These are phyloP conservation scores for Symmetrospora coprosmae DNA, from an alignment of 768 basidiomycete genomes.

Conservation along the genomic window DNA sequence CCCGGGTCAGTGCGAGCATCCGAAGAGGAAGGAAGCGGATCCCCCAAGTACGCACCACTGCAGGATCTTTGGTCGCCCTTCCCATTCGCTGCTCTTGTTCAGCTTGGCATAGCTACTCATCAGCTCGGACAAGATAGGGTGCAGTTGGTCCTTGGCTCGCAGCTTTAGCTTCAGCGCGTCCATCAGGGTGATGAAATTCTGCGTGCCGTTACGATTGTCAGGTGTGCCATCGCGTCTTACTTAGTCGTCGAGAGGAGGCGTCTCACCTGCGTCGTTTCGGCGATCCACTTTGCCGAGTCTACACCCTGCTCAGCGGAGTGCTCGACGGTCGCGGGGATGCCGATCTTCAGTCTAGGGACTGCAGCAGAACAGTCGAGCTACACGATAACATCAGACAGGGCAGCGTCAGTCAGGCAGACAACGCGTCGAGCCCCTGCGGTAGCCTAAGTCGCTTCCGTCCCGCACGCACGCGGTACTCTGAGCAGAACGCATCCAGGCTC, in stretches of 20 bases:
- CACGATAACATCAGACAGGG: not conserved
- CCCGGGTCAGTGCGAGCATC: not conserved
- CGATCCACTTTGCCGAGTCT: conserved; percentile 92
- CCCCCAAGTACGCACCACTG: conserved; percentile 54
- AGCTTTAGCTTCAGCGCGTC: conserved; percentile 83
- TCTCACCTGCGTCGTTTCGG: conserved; percentile 92
- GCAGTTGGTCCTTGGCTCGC: conserved; percentile 92
- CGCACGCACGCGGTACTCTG: conserved; percentile 55
- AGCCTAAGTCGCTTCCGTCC: not conserved
- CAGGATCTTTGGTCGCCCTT: conserved; percentile 83
- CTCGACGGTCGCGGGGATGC: conserved; percentile 91
- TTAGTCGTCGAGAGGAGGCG: too few species aligned
- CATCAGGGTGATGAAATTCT: conserved; percentile 99
- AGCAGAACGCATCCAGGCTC: conserved; percentile 80
- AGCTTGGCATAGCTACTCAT: conserved; percentile 86
- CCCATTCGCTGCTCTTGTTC: conserved; percentile 90
- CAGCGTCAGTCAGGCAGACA: not conserved
- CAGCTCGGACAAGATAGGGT: conserved; percentile 87
- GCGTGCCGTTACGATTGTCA: too few species aligned
- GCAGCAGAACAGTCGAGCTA: conserved; percentile 91
- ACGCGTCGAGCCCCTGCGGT: not conserved
- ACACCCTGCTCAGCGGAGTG: conserved; percentile 83
- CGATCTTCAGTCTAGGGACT: conserved; percentile 71
- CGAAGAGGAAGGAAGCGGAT: not conserved
- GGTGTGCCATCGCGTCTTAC: conserved; percentile 19